phyloP scores from a whole-genome alignment of 1,284 basidiomycete species.

The Serendipita sp. region DNA sequence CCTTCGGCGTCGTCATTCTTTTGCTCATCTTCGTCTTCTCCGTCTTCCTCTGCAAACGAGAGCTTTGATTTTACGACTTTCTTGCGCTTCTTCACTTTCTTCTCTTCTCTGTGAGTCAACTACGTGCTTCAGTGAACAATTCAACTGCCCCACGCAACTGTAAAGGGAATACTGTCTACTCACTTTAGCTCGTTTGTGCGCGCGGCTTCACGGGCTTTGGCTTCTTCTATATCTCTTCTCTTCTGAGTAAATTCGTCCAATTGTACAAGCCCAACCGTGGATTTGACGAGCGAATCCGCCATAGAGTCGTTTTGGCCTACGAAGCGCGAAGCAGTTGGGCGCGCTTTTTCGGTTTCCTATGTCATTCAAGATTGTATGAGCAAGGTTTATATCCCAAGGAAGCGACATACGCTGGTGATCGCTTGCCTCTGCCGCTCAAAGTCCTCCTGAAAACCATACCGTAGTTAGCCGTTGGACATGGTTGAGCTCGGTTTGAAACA shows the following conservation, averaged over 20 bases:
- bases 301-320: slow-evolving; percentile 88
- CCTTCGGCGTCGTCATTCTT: slow-evolving; percentile 29
- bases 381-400: neutral
- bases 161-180: slow-evolving; percentile 24
- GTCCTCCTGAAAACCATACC: slow-evolving; percentile 36
- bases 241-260: slow-evolving; percentile 87
- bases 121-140: slow-evolving; percentile 39
- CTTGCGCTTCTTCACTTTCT: slow-evolving; percentile 84
- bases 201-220: slow-evolving; percentile 80
- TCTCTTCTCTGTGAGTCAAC: slow-evolving; percentile 63
- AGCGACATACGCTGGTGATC: slow-evolving; percentile 34
- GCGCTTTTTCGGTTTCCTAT: slow-evolving; percentile 16
- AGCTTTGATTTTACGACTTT: slow-evolving; percentile 68
- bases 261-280: slow-evolving; percentile 84
- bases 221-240: slow-evolving; percentile 82
- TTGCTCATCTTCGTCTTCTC: slow-evolving; percentile 23
- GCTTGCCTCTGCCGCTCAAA: slow-evolving; percentile 80
- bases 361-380: neutral
- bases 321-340: slow-evolving; percentile 42
- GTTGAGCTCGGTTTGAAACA: neutral
- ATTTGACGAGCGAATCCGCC: slow-evolving; percentile 87
- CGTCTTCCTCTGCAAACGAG: slow-evolving; percentile 83
- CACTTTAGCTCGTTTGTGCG: slow-evolving; percentile 70
- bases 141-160: too few relatives aligned
- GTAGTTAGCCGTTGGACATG: neutral